Evolutionary conservation across 1,284 basidiomycete genomes (phyloP), one percentile per base, ranked within the genome.

Genomic region (Wolfiporia cocos): DNA sequence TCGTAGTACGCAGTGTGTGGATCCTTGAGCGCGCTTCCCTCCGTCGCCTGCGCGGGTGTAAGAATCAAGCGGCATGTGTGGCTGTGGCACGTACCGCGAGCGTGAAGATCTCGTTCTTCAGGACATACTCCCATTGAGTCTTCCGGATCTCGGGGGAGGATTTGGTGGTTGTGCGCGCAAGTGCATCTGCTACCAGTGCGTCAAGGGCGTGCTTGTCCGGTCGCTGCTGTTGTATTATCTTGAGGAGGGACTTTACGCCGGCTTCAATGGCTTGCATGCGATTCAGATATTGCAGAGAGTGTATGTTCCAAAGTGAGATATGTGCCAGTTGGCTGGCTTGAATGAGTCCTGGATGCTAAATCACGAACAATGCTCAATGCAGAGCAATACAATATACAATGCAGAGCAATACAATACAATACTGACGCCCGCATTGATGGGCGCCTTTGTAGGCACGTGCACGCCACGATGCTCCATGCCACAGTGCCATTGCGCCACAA

Each of bases 81-180:
- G 28, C 11, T 32, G 23, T 29, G 19, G 24, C 21, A 73, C 80
- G 50, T 54, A 87, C 86, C 31, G 83, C 83, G 43, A 86, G 67
- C 17, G 64, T 64, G 54, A 84, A 82, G 28, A 87, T 69, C 56
- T 83, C 80, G 47, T 76, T 76, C 63, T 75, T 77, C 31, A 88
- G 62, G 32, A 79, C 63, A 51, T 74, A 76, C 54, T 89, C 86
- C 86, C 86, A 88, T 53, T 78, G 78, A 34, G 68, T 75, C 59
- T 76, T 81, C 46, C 73, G 63, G 45, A 74, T 79, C 40, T 86
- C 84, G 9, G 67, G 55, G 3, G 74, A 72, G 0, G 49, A 46
- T 21, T 58, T 49, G 9, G 44, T 55, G 32, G 64, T 65, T 0
- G 73, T 65, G n/a, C 73, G 65, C 20, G 49, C 47, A 21, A 86